Evolutionary conservation across 805 yeast genomes (phyloP), one percentile per base, ranked within the genome.

Genomic region (Saccharomycopsis sp.): DNA sequence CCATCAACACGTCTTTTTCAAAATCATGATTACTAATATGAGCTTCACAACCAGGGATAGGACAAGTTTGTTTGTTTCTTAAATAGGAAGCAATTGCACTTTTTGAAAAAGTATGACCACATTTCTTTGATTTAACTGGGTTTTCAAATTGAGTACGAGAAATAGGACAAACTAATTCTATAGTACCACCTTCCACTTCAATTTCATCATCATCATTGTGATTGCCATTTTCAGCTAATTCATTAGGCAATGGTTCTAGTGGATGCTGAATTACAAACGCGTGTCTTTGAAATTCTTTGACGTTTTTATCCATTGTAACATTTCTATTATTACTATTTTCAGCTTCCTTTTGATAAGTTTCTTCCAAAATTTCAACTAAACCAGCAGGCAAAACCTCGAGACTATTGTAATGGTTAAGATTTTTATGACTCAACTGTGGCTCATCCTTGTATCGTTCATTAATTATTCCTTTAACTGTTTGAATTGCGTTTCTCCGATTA

Each of bases 91-190:
- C 38, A 1, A 82, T 63, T 17, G 75, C 68, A 2, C 54, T 61
- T 42, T 63, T 60, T 53, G 83, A 89, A 56, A 71, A 82, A 0
- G 75, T 74, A 61, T 85, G 94, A 0, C 67, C 65, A 60, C 94
- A 85, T 24, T 56, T 60, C 21, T 54, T 60, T 2, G 81, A 74
- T n/a, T 64, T 70, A 54, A 74, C 65, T 0, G 94, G 93, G 2
- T 61, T 62, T 19, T 59, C 64, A 58, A 74, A 81, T 35, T 65
- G 58, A 42, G 69, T 65, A 47, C 72, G 56, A 0, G 88, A 75
- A 11, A 84, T 66, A 0, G 90, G 90, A 57, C 89, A 87, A 21
- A 66, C 70, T 46, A 85, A 57, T 38, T 79, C 77, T n/a, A 85
- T 65, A 29, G 64, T 73, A 31, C 93, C 93, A 45, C 93, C 94